A percentile compares a stretch with the other conserved stretches of the same genome.
These are phyloP conservation scores for Sugiyamaella sp. DNA, from an alignment of 1,139 yeast genomes.

Conservation along the genomic window DNA sequence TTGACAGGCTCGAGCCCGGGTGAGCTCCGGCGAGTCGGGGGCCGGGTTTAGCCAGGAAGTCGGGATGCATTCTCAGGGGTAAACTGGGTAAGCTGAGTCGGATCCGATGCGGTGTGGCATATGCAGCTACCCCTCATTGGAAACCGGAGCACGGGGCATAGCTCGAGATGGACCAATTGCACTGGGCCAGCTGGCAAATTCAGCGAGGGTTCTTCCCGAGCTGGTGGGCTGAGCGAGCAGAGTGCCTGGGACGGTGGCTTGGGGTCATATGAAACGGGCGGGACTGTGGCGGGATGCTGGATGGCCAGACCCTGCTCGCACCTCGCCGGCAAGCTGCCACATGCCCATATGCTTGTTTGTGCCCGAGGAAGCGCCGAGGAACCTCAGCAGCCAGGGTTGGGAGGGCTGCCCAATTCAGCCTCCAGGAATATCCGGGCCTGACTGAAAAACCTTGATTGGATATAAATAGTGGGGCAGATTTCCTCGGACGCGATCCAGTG, in stretches of 20 bases:
- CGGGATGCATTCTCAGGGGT: no score
- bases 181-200: no score
- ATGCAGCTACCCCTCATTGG: not conserved
- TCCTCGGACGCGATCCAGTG: not conserved
- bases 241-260: not conserved
- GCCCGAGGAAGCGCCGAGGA: not conserved
- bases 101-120: conserved; percentile 1
- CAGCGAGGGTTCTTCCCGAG: no score
- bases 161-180: not conserved
- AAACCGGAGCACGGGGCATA: no score
- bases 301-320: no score
- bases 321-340: not conserved
- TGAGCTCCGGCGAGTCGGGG: no score
- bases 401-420: not conserved
- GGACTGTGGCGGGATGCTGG: no score
- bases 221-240: not conserved
- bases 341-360: not conserved
- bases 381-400: not conserved
- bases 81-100: not conserved
- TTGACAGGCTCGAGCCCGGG: no score
- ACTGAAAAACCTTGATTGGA: not conserved
- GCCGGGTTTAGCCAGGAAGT: no score
- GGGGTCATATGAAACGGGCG: not conserved
- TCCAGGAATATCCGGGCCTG: not conserved
- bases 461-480: not conserved